Base-by-base conservation (phyloP, 306 rosid genomes). In the Cicer cuneatum region DNA sequence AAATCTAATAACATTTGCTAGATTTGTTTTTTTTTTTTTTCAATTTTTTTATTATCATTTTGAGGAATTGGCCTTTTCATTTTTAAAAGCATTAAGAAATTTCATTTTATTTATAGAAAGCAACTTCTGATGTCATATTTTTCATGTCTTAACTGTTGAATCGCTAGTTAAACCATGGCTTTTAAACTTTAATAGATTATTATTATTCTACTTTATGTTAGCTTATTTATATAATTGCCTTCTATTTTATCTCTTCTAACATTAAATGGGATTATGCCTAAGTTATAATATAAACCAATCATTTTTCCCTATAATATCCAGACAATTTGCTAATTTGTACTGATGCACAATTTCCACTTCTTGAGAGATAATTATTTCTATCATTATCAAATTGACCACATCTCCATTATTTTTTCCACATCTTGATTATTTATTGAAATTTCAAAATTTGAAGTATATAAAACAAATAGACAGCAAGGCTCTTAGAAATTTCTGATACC, bases 61-160 rank as follows among this genome's bases (percentile, higher is more conserved):
- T 11, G 13, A 53, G 59, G 8, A 13, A 43, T 43, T 43, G 35
- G 18, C 8, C 21, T 21, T 39, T 69, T 59, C 13, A 16, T 18
- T 12, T 18, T 65, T 75, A 35, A 13, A 15, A 51, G 2, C 15
- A 39, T 51, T 13, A 13, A 13, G 66, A 66, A 65, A 52, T 52
- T 74, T 43, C 64, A 48, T 38, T 48, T 7, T 18, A 74, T 10
- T 35, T 58, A 15, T 43, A 52, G 73, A 53, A 76, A 66, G 16
- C 66, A 37, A 46, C 16, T 41, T 67, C 19, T 18, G 57, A 9
- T 21, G 65, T 49, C 67, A 37, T 48, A 7, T 45, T n/a, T 72
- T 16, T 15, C 24, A 24, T 59, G 7, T 29, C 13, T 58, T 59
- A 21, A 42, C 16, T 6, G 12, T 29, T 11, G 16, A 11, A 35